phyloP scores from a whole-genome alignment of 2,329 filamentous ascomycete genomes.

The Neodidymelliopsis sp. region DNA sequence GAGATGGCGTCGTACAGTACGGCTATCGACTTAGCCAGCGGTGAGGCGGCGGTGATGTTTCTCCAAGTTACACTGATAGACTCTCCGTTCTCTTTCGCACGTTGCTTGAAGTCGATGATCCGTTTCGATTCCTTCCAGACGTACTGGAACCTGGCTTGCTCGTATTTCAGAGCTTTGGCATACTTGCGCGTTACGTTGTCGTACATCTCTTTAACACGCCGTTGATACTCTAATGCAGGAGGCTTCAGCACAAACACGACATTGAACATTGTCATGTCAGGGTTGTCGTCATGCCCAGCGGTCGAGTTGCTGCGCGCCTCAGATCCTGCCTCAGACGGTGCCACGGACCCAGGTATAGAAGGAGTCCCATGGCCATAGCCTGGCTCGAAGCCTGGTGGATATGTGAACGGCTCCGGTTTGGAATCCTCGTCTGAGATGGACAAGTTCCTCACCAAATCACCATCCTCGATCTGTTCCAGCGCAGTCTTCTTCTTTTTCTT shows the following conservation, averaged over 20 bases:
- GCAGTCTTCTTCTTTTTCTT: slow-evolving; percentile 39
- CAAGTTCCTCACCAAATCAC: slow-evolving; percentile 28
- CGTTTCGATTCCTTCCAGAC: slow-evolving; percentile 89
- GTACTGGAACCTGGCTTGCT: slow-evolving; percentile 88
- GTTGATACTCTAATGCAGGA: slow-evolving; percentile 76
- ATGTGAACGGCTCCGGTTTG: slow-evolving; percentile 38
- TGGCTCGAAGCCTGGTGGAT: slow-evolving; percentile 49
- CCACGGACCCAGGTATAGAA: slow-evolving; percentile 40
- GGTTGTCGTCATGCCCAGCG: slow-evolving; percentile 57
- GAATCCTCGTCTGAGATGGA: slow-evolving; percentile 29
- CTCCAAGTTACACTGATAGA: slow-evolving; percentile 73
- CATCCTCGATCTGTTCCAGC: slow-evolving; percentile 32
- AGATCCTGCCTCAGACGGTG: slow-evolving; percentile 48
- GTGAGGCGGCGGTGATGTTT: slow-evolving; percentile 74
- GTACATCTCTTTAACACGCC: slow-evolving; percentile 79
- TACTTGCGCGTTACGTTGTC: slow-evolving; percentile 90
- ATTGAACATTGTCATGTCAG: slow-evolving; percentile 96
- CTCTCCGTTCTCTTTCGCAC: slow-evolving; percentile 73
- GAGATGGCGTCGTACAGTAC: slow-evolving; percentile 84
- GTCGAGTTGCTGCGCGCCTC: slow-evolving; percentile 50
- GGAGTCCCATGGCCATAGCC: slow-evolving; percentile 50
- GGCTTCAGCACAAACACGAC: slow-evolving; percentile 91
- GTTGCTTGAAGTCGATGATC: slow-evolving; percentile 82
- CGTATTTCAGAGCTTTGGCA: slow-evolving; percentile 90
- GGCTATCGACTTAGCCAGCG: slow-evolving; percentile 81